Conservation (phyloP, 225 moss, liverwort and hornwort species). For the Sphagnum tenellum region DNA sequence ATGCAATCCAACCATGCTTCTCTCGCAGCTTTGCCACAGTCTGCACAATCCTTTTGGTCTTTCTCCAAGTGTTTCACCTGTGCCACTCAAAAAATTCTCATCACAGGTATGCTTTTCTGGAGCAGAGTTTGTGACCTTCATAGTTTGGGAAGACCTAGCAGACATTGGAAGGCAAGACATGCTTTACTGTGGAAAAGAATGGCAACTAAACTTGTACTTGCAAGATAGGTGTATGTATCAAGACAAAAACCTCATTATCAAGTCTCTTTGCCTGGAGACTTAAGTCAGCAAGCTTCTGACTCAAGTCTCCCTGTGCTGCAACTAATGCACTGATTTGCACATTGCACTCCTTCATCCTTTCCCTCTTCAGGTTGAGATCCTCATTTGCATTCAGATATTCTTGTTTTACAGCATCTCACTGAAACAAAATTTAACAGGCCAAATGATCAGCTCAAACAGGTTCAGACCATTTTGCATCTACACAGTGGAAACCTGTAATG, state of each 20-base stretch:
- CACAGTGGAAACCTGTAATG: background rate
- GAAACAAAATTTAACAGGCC: constrained; percentile 19
- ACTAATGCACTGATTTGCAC: constrained; percentile 65
- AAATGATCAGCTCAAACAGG: constrained; percentile 7
- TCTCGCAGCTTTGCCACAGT: constrained; percentile 68
- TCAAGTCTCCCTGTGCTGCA: constrained; percentile 57
- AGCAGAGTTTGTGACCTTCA: too few relatives aligned
- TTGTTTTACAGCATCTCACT: constrained; percentile 55
- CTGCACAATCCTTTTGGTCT: constrained; percentile 53
- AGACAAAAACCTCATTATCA: constrained; percentile 66
- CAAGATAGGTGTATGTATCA: too few relatives aligned
- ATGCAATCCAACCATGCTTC: constrained; percentile 76
- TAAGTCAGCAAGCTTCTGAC: constrained; percentile 72
- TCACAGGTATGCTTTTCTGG: too few relatives aligned
- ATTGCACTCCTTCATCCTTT: constrained; percentile 78
- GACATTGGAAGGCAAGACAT: too few relatives aligned
- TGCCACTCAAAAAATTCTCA: constrained; percentile 12
- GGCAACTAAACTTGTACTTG: too few relatives aligned
- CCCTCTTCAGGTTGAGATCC: constrained; percentile 57
- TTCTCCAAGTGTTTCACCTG: constrained; percentile 85
- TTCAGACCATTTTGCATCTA: background rate
- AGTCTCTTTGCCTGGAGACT: constrained; percentile 76
- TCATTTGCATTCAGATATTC: constrained; percentile 57
- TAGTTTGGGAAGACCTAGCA: too few relatives aligned
- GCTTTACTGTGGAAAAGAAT: too few relatives aligned